Conservation (phyloP, 495 filamentous ascomycete species). For the Neurospora tetrasperma region DNA sequence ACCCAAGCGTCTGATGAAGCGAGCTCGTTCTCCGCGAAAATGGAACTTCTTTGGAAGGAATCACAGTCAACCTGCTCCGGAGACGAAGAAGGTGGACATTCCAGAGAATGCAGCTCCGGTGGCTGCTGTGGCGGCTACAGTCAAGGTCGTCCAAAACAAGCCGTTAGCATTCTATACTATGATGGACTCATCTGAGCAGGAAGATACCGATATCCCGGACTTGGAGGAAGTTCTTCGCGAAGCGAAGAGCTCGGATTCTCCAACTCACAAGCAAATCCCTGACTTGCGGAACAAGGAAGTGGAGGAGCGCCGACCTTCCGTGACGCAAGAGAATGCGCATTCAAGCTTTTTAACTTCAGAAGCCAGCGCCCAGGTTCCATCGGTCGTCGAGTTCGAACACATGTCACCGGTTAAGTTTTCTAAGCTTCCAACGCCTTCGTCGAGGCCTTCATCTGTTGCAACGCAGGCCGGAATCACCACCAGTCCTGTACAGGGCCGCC, state of each 20-base stretch:
- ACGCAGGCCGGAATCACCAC: background rate
- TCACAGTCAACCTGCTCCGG: constrained; percentile 40
- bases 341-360: background rate
- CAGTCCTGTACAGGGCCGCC: constrained; percentile 17
- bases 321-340: background rate
- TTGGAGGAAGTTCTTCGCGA: constrained; percentile 58
- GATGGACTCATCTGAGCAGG: constrained; percentile 62
- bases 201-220: constrained; percentile 47
- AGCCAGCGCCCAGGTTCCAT: background rate
- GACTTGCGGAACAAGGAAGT: background rate
- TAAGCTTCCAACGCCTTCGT: background rate
- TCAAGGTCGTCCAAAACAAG: constrained; percentile 32
- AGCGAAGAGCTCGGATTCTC: constrained; percentile 30
- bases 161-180: constrained; percentile 70
- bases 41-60: constrained; percentile 81
- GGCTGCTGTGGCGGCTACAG: constrained; percentile 21
- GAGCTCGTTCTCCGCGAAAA: constrained; percentile 50
- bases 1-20: constrained; percentile 46
- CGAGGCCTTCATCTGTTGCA: background rate
- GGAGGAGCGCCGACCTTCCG: constrained; percentile 4
- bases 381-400: background rate
- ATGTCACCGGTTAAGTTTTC: background rate
- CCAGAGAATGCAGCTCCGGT: constrained; percentile 21
- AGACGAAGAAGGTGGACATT: constrained; percentile 27
- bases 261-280: background rate